Base-by-base conservation (phyloP, 495 filamentous ascomycete genomes). In the Talaromyces liani region DNA sequence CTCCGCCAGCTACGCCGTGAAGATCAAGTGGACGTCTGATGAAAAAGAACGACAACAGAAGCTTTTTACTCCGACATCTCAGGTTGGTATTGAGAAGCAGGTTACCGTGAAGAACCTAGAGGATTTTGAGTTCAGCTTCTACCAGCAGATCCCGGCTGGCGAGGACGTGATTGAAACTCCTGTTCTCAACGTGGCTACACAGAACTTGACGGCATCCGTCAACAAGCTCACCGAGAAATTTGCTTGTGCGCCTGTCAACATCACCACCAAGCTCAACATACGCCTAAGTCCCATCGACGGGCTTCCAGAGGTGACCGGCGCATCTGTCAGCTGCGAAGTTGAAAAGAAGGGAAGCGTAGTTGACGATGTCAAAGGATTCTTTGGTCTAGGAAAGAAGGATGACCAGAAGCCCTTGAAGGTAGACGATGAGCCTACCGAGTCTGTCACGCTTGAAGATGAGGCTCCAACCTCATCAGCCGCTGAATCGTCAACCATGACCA, bases 361-460 rank as follows among this genome's bases (percentile, higher is more conserved):
- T 41, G 95, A 97, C 67, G 91, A 90, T 47, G 89, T 98, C 70
- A 99, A 99, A 79, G 91, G 88, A 62, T 85, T 96, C 64, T 93
- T 98, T 69, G 95, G 95, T 16, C 90, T 97, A 68, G 94, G 94
- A 7, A 91, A 93, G 78, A 93, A 96, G 67, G 86, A 84, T 63
- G 85, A 83, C 34, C 93, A 97, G 74, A 85, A 89, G 67, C 85
- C 90, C 22, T 75, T 96, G 20, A 87, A 87, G 53, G 75, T 78
- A 61, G 65, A 62, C n/a, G 71, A 72, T 27, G 75, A 81, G 24
- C 66, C 78, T 0, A 73, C 70, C 58, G 77, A 83, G 66, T 78
- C 79, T n/a, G 72, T 79, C 54, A 79, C 74, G 18, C 75, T 79
- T 24, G 81, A 84, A 65, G 72, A 79, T 4, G 82, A 83, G 64